Evolutionary conservation across 805 yeast species (phyloP).

Genomic region (Monosporozyma solicola): DNA sequence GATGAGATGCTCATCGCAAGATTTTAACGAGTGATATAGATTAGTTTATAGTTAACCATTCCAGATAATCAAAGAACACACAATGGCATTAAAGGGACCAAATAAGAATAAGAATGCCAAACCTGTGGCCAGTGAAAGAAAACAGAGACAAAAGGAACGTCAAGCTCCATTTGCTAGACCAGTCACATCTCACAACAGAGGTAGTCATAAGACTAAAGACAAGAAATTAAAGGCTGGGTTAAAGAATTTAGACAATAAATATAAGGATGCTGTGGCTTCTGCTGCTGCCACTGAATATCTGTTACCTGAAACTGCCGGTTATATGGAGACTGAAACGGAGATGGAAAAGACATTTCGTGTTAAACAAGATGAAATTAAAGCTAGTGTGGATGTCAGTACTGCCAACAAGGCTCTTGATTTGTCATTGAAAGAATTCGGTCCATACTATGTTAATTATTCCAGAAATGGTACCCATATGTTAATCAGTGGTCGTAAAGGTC

Average conservation of each 20-base stretch:
- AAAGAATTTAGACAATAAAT: slow-evolving; percentile 59
- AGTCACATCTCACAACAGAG: slow-evolving; percentile 13
- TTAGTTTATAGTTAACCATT: background rate
- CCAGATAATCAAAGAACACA: background rate
- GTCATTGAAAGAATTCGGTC: slow-evolving; percentile 70
- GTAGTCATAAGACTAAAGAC: slow-evolving; percentile 38
- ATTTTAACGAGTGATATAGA: background rate
- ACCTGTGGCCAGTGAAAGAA: background rate
- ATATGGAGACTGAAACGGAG: slow-evolving; percentile 80
- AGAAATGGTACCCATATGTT: slow-evolving; percentile 81
- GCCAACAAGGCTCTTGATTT: slow-evolving; percentile 68
- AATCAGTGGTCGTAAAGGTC: slow-evolving; percentile 87
- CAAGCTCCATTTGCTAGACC: background rate
- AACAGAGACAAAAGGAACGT: background rate
- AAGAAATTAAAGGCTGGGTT: slow-evolving; percentile 56
- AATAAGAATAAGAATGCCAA: background rate
- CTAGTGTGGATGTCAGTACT: slow-evolving; percentile 69
- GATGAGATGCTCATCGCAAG: slow-evolving; percentile 1
- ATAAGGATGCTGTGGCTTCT: slow-evolving; percentile 66
- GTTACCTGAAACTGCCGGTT: slow-evolving; percentile 77
- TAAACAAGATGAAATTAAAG: slow-evolving; percentile 66
- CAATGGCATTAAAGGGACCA: background rate
- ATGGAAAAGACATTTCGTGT: slow-evolving; percentile 89
- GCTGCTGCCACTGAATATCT: slow-evolving; percentile 85
- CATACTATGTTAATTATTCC: slow-evolving; percentile 73